phyloP scores from a whole-genome alignment of 164 flowering plant genomes.

The Umbellularia californica region DNA sequence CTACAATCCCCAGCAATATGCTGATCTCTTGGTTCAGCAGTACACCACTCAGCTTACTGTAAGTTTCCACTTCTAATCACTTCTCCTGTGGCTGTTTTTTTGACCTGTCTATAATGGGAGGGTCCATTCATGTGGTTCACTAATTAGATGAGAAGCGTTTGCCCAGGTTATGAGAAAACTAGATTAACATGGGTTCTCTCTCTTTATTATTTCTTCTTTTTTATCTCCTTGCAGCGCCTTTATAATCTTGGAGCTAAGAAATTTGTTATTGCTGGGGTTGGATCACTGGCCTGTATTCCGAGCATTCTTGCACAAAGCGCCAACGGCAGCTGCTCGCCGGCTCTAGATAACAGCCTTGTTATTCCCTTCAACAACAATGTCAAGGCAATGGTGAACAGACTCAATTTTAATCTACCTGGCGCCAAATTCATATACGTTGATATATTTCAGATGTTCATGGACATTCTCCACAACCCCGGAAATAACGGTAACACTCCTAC shows the following conservation, averaged over 20 bases:
- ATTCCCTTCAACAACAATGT: slow-evolving; percentile 57
- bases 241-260: slow-evolving; percentile 74
- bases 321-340: slow-evolving; percentile 43
- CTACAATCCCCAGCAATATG: slow-evolving; percentile 61
- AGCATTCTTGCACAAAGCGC: slow-evolving; percentile 57
- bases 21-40: slow-evolving; percentile 57
- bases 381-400: slow-evolving; percentile 46
- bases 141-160: no score
- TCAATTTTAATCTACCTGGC: slow-evolving; percentile 58
- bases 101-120: neutral
- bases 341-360: slow-evolving; percentile 47
- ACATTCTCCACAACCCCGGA: slow-evolving; percentile 41
- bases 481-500: slow-evolving; percentile 40
- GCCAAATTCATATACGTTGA: slow-evolving; percentile 51
- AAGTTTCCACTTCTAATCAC: slow-evolving; percentile 10
- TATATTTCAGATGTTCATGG: slow-evolving; percentile 43
- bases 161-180: no score
- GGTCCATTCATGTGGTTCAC: no score
- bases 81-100: neutral
- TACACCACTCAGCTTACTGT: slow-evolving; percentile 59
- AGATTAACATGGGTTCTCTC: no score
- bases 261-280: slow-evolving; percentile 56
- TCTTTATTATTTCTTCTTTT: neutral
- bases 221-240: slow-evolving; percentile 39
- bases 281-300: slow-evolving; percentile 75